These are phyloP conservation scores for Calonectria honghensis DNA, from an alignment of 2,329 filamentous ascomycete species.

Conservation along the genomic window DNA sequence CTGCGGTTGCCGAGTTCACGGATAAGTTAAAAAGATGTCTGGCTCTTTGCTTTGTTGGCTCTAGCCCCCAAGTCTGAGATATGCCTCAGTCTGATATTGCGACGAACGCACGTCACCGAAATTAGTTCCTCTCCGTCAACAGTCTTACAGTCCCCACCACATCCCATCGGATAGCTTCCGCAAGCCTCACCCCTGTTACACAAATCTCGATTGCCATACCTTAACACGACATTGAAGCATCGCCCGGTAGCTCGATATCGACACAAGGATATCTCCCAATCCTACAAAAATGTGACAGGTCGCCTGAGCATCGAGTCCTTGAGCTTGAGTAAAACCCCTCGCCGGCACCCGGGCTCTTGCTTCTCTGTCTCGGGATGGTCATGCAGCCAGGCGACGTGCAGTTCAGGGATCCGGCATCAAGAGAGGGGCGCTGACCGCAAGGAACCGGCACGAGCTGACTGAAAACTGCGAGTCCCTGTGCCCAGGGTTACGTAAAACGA, in stretches of 20 bases:
- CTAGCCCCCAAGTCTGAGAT: constrained; percentile 22
- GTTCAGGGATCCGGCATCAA: constrained; percentile 4
- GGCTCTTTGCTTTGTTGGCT: constrained; percentile 6
- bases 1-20: constrained; percentile 20
- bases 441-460: constrained; percentile 4
- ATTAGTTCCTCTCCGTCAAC: constrained; percentile 26
- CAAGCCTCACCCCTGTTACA: constrained; percentile 42
- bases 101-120: constrained; percentile 12
- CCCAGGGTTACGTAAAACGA: constrained; percentile 38
- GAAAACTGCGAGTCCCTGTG: background rate
- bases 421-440: constrained; percentile 25
- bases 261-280: constrained; percentile 8
- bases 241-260: constrained; percentile 22
- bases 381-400: constrained; percentile 39
- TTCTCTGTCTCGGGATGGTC: constrained; percentile 36
- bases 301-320: constrained; percentile 8
- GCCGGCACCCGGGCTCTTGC: constrained; percentile 7
- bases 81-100: constrained; percentile 24
- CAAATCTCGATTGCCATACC: constrained; percentile 56
- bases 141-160: constrained; percentile 42
- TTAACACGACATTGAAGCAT: constrained; percentile 44
- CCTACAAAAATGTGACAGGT: constrained; percentile 37
- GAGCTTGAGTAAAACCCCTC: constrained; percentile 26
- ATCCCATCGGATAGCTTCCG: constrained; percentile 20
- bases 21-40: constrained; percentile 18